These are phyloP conservation scores for Quercus parvula DNA, from an alignment of 306 rosid genomes.

Conservation along the genomic window DNA sequence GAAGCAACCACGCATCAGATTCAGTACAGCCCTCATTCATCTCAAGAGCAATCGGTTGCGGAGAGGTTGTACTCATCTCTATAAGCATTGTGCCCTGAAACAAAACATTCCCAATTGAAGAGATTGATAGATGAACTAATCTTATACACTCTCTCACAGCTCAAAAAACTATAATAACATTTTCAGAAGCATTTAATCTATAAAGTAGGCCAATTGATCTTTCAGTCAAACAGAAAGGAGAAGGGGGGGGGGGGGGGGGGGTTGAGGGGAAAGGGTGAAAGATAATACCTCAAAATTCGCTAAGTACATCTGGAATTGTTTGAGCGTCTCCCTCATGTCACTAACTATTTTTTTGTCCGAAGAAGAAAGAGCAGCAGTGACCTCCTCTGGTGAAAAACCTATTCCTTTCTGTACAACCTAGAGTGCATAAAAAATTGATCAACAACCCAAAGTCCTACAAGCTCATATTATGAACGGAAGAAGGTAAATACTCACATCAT, in stretches of 20 bases:
- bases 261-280: background rate
- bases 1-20: constrained; percentile 76
- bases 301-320: constrained; percentile 63
- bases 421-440: constrained; percentile 16
- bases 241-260: no score
- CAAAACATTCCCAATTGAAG: constrained; percentile 13
- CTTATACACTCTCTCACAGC: background rate
- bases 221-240: background rate
- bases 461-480: background rate
- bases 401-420: constrained; percentile 74
- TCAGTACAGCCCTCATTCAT: constrained; percentile 71
- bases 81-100: constrained; percentile 72
- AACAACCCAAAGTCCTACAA: constrained; percentile 4
- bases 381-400: constrained; percentile 78
- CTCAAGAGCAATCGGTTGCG: constrained; percentile 66
- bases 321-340: constrained; percentile 61
- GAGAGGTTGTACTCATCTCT: constrained; percentile 48
- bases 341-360: constrained; percentile 39
- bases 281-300: constrained; percentile 71
- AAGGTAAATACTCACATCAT: constrained; percentile 53
- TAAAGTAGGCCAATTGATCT: background rate
- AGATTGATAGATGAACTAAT: constrained; percentile 10
- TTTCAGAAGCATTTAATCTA: constrained; percentile 7
- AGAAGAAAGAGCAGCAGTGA: constrained; percentile 67
- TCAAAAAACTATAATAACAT: background rate